Percentiles rank a stretch among this genome's conserved stretches.
Conservation (phyloP, 495 filamentous ascomycete genomes). For the Viridothelium virens region DNA sequence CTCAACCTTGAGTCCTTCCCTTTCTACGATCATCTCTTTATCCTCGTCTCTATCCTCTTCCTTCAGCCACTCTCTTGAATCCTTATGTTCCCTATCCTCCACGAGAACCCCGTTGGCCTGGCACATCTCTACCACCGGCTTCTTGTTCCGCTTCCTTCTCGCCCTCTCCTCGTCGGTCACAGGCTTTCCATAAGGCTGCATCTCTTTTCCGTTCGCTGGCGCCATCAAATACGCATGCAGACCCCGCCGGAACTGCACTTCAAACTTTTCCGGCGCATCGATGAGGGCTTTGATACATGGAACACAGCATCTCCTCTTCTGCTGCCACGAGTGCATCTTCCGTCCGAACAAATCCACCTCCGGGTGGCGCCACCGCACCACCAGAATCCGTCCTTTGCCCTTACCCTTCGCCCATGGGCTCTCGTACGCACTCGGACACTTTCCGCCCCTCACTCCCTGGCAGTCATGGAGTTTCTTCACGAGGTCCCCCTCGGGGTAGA, state of each 20-base stretch:
- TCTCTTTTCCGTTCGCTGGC: neutral
- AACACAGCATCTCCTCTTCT: neutral
- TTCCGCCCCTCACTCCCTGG: neutral
- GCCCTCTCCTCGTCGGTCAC: neutral
- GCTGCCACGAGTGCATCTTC: neutral
- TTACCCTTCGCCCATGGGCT: neutral
- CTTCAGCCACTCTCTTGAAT: no score
- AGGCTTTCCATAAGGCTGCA: neutral
- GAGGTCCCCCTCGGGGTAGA: neutral
- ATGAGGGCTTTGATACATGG: neutral
- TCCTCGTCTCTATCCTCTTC: no score
- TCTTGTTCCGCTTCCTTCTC: neutral
- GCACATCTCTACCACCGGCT: neutral
- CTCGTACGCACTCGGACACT: neutral
- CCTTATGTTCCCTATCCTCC: neutral
- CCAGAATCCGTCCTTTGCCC: neutral
- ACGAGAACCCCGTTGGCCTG: neutral
- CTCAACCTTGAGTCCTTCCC: no score
- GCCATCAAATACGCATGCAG: neutral
- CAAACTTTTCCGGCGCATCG: neutral
- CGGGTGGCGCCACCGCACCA: neutral
- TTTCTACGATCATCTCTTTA: neutral
- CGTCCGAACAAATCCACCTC: neutral
- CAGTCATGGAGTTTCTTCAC: neutral
- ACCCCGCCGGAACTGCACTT: neutral